phyloP scores from a whole-genome alignment of 495 filamentous ascomycete species.

The Penicillium odoratum region DNA sequence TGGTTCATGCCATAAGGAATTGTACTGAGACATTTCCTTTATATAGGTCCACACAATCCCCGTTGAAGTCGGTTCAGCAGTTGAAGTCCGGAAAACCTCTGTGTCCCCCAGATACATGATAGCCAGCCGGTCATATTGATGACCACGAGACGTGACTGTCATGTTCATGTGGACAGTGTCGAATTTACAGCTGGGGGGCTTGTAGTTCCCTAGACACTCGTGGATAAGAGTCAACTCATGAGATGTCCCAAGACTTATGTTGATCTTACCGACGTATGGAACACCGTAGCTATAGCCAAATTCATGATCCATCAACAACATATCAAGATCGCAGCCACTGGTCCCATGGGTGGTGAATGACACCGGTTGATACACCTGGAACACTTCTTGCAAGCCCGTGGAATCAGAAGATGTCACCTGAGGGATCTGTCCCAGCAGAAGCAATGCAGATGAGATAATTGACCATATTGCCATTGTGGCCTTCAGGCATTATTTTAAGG shows the following conservation, averaged over 20 bases:
- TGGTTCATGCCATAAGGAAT: constrained; percentile 61
- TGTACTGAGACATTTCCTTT: constrained; percentile 81
- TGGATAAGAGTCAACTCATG: constrained; percentile 1
- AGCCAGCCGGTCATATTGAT: constrained; percentile 79
- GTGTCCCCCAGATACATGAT: constrained; percentile 78
- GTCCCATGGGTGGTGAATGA: constrained; percentile 36
- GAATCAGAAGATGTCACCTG: constrained; percentile 9
- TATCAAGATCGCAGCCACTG: constrained; percentile 45
- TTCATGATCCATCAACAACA: constrained; percentile 66
- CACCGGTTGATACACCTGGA: constrained; percentile 70
- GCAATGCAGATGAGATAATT: constrained; percentile 2
- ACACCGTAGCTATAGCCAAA: constrained; percentile 78
- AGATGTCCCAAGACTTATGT: neutral
- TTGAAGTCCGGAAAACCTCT: constrained; percentile 85
- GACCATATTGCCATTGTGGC: neutral
- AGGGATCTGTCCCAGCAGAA: constrained; percentile 1
- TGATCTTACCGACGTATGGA: constrained; percentile 70
- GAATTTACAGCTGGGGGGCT: constrained; percentile 69
- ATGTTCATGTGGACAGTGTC: constrained; percentile 81
- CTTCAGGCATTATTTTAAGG: neutral
- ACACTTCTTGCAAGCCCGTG: constrained; percentile 51
- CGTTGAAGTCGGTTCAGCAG: constrained; percentile 71
- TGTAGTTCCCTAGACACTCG: constrained; percentile 57
- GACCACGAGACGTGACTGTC: constrained; percentile 70
- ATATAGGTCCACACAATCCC: constrained; percentile 77